Percentiles rank a stretch among this genome's conserved stretches.
These are phyloP conservation scores for Tetragonia tetragonoides DNA, from an alignment of 148 eudicot genomes.

Conservation along the genomic window DNA sequence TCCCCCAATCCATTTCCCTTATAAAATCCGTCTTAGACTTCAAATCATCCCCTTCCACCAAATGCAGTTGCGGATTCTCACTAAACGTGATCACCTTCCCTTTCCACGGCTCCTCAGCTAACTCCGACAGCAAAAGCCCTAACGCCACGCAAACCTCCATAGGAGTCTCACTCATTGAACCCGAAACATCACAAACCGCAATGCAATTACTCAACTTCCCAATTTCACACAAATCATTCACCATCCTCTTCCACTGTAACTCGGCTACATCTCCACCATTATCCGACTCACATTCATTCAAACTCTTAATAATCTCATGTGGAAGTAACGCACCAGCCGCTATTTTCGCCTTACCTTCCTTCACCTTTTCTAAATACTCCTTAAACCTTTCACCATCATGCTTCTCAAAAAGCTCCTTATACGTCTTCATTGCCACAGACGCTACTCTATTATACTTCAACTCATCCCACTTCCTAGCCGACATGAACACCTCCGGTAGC, in stretches of 20 bases:
- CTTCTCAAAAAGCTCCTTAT: conserved; percentile 19
- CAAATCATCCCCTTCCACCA: conserved; percentile 17
- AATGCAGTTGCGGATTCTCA: conserved; percentile 14
- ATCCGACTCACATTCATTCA: conserved; percentile 6
- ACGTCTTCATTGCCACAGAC: conserved; percentile 30
- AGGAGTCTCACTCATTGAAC: conserved; percentile 24
- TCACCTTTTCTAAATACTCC: conserved; percentile 22
- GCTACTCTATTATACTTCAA: conserved; percentile 27
- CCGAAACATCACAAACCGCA: conserved; percentile 32
- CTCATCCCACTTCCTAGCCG: conserved; percentile 18
- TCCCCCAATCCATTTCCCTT: conserved; percentile 23
- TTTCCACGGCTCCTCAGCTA: conserved; percentile 32
- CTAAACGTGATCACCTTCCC: conserved; percentile 39
- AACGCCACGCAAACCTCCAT: conserved; percentile 31
- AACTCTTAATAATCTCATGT: conserved; percentile 25
- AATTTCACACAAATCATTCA: conserved; percentile 13
- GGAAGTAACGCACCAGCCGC: conserved; percentile 29
- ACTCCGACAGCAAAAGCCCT: conserved; percentile 23
- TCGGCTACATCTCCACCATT: conserved; percentile 28
- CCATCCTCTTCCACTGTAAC: conserved; percentile 34
- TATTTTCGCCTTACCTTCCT: conserved; percentile 25
- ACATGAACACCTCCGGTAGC: conserved; percentile 32
- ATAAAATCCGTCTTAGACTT: conserved; percentile 18
- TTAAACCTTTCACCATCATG: conserved; percentile 27
- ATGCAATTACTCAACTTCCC: conserved; percentile 25